These are phyloP conservation scores for Hortaea werneckii DNA, from an alignment of 2,329 filamentous ascomycete genomes.

Conservation along the genomic window DNA sequence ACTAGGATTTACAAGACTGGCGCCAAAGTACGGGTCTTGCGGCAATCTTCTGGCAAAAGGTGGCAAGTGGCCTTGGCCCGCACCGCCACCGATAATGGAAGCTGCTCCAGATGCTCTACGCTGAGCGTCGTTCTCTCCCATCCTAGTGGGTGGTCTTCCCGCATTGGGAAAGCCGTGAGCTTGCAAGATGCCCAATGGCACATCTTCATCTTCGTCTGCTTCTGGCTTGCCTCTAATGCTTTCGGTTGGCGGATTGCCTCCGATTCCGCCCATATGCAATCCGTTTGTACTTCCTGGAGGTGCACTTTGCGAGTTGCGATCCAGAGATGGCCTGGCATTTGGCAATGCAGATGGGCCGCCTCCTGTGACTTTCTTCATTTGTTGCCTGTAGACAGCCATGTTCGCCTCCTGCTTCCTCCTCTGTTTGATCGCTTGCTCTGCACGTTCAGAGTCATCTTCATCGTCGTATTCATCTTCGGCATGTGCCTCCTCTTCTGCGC, in stretches of 20 bases:
- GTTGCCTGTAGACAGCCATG: conserved; percentile 79
- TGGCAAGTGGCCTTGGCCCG: conserved; percentile 50
- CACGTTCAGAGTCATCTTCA: conserved; percentile 70
- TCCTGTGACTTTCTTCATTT: conserved; percentile 94
- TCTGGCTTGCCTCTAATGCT: conserved; percentile 19
- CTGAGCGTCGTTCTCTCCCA: conserved; percentile 49
- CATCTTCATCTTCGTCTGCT: conserved; percentile 75
- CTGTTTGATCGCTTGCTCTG: conserved; percentile 62
- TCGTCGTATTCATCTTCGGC: conserved; percentile 53
- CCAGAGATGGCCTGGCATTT: conserved; percentile 42
- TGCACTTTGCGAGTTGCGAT: conserved; percentile 36
- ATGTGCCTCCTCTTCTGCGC: conserved; percentile 33
- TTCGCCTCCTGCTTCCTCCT: conserved; percentile 82
- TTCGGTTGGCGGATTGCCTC: conserved; percentile 18
- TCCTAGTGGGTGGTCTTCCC: conserved; percentile 60
- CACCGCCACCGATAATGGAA: conserved; percentile 36
- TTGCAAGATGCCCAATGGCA: conserved; percentile 74
- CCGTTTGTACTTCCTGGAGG: conserved; percentile 8
- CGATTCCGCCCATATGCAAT: conserved; percentile 23
- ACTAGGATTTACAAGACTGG: conserved; percentile 60
- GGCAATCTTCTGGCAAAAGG: conserved; percentile 76
- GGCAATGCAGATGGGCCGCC: conserved; percentile 46
- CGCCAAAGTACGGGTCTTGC: conserved; percentile 74
- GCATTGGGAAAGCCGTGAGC: conserved; percentile 81
- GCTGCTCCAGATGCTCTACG: conserved; percentile 34